A percentile compares a stretch with the other conserved stretches of the same genome.
Evolutionary conservation across 164 flowering plant species (phyloP).

Genomic region (Umbellularia californica): DNA sequence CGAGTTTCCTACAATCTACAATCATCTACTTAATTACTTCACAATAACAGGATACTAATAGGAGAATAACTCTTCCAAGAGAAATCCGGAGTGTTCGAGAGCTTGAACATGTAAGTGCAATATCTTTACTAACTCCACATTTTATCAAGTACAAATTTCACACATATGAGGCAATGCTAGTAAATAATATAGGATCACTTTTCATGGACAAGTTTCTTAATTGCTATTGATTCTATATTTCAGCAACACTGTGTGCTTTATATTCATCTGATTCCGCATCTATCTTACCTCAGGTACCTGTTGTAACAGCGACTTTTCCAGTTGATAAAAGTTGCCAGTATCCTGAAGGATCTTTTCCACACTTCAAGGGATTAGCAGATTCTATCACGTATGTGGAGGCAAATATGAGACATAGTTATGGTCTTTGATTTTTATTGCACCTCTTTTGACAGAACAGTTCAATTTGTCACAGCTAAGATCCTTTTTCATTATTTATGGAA

Average conservation of each 20-base stretch:
- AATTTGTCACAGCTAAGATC: neutral
- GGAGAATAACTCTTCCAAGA: constrained; percentile 64
- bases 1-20: neutral
- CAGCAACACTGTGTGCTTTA: neutral
- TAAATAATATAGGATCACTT: neutral
- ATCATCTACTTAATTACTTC: constrained; percentile 15
- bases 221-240: neutral
- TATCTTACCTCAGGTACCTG: constrained; percentile 72
- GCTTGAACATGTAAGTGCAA: constrained; percentile 80
- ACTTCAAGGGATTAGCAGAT: constrained; percentile 82
- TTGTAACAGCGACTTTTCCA: constrained; percentile 80
- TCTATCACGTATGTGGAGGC: constrained; percentile 62
- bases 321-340: constrained; percentile 83
- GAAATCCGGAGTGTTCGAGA: constrained; percentile 76
- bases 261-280: neutral
- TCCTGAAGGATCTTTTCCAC: constrained; percentile 82
- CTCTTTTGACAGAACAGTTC: neutral
- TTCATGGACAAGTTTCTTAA: neutral
- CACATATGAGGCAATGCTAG: neutral
- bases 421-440: neutral
- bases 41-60: constrained; percentile 70
- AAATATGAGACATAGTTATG: neutral
- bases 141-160: neutral
- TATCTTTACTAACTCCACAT: neutral
- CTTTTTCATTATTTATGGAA: constrained; percentile 6